Conservation (phyloP, 768 basidiomycete genomes). For the Phaeolepiota aurea region DNA sequence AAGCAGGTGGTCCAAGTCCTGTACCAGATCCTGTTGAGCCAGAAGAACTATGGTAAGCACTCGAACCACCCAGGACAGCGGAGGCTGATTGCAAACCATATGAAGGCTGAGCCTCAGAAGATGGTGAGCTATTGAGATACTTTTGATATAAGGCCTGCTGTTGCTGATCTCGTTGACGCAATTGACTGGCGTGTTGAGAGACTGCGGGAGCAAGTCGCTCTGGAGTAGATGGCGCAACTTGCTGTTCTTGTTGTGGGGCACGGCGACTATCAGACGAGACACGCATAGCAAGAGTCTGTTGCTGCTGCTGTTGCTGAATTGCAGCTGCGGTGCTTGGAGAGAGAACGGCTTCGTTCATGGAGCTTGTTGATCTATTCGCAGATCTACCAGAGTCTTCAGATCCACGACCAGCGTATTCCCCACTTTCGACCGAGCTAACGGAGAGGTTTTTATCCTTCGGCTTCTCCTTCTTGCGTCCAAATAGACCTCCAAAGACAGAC, state of each 20-base stretch:
- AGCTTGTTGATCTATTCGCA: conserved; percentile 28
- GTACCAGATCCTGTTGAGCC: conserved; percentile 33
- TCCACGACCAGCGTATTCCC: conserved; percentile 27
- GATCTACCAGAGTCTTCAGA: conserved; percentile 64
- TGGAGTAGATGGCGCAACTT: conserved; percentile 20
- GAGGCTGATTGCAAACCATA: conserved; percentile 74
- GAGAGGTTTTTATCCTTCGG: conserved; percentile 37
- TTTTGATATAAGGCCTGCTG: conserved; percentile 83
- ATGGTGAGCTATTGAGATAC: conserved; percentile 82
- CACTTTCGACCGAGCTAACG: conserved; percentile 44
- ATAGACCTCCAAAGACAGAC: conserved; percentile 70
- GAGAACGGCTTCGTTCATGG: conserved; percentile 22
- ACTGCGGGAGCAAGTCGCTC: conserved; percentile 29
- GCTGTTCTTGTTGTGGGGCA: conserved; percentile 14
- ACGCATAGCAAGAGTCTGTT: conserved; percentile 16
- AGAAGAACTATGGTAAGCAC: conserved; percentile 10
- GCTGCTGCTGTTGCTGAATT: conserved; percentile 51
- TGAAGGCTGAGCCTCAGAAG: conserved; percentile 65
- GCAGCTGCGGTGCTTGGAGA: conserved; percentile 48
- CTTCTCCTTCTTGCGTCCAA: conserved; percentile 68
- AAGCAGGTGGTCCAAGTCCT: conserved; percentile 40
- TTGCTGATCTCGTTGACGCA: conserved; percentile 84
- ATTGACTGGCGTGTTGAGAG: conserved; percentile 58
- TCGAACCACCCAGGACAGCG: conserved; percentile 45
- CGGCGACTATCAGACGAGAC: conserved; percentile 14